phyloP scores from a whole-genome alignment of 805 yeast genomes.

The Saccharomycopsis fodiens region DNA sequence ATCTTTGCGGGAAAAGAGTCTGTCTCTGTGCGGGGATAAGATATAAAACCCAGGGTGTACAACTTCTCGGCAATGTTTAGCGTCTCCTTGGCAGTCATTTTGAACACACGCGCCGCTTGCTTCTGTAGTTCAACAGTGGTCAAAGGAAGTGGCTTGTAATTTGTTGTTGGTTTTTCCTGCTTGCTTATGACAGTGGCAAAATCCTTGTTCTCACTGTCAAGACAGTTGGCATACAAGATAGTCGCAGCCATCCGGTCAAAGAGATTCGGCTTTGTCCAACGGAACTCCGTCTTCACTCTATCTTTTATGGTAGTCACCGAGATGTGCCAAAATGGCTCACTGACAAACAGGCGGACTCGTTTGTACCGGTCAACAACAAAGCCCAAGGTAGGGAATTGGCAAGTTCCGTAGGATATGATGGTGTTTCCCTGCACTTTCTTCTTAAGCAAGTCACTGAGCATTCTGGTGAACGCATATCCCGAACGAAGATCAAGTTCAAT shows the following conservation, averaged over 20 bases:
- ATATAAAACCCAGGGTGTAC: constrained; percentile 77
- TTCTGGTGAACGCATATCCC: constrained; percentile 83
- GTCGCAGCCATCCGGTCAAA: constrained; percentile 66
- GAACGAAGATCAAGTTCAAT: constrained; percentile 83
- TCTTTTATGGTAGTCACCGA: constrained; percentile 43
- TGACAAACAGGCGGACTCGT: constrained; percentile 59
- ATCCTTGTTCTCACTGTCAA: constrained; percentile 31
- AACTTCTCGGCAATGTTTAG: constrained; percentile 75
- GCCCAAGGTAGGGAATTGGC: constrained; percentile 96
- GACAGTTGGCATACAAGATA: constrained; percentile 60
- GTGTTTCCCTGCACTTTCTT: constrained; percentile 24
- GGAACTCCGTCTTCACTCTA: constrained; percentile 31
- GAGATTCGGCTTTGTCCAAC: constrained; percentile 67
- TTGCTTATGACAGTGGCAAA: constrained; percentile 45
- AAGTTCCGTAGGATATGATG: constrained; percentile 73
- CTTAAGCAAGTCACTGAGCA: constrained; percentile 51
- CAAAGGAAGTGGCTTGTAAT: constrained; percentile 80
- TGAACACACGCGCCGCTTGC: constrained; percentile 67
- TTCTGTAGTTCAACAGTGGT: constrained; percentile 93
- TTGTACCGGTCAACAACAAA: constrained; percentile 89
- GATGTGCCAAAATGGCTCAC: constrained; percentile 79
- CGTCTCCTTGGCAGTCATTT: constrained; percentile 72
- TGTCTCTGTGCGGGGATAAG: constrained; percentile 97
- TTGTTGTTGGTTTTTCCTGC: constrained; percentile 56
- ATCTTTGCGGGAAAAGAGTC: constrained; percentile 73